Evolutionary conservation across 1,284 basidiomycete genomes (phyloP).

Genomic region (Sporisorium graminicola): DNA sequence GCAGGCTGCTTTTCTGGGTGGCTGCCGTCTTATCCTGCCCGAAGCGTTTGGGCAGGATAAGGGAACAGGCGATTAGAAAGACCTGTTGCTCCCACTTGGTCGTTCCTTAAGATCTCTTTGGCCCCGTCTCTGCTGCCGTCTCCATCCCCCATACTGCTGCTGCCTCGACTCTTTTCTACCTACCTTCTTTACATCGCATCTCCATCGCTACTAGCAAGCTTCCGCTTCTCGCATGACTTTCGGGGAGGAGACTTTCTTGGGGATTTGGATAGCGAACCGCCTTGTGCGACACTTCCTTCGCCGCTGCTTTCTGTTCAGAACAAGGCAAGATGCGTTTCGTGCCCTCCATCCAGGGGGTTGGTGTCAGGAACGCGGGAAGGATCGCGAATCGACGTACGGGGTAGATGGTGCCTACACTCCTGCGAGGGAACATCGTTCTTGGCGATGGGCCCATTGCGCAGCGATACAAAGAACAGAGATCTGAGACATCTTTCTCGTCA

Average conservation of each 20-base stretch:
- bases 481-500: slow-evolving; percentile 34
- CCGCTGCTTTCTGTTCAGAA: slow-evolving; percentile 19
- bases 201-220: background rate
- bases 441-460: slow-evolving; percentile 41
- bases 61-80: slow-evolving; percentile 50
- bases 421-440: slow-evolving; percentile 30
- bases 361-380: background rate
- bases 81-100: slow-evolving; percentile 50
- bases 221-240: background rate
- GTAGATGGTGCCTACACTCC: slow-evolving; percentile 16
- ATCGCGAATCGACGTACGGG: slow-evolving; percentile 16
- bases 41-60: slow-evolving; percentile 22
- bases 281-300: slow-evolving; percentile 1
- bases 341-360: background rate
- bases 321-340: slow-evolving; percentile 16
- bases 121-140: slow-evolving; percentile 24
- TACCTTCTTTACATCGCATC: background rate
- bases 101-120: slow-evolving; percentile 2
- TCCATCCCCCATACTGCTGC: slow-evolving; percentile 2
- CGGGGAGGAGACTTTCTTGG: no score
- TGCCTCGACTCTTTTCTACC: slow-evolving; percentile 3
- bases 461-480: slow-evolving; percentile 50
- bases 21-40: slow-evolving; percentile 42
- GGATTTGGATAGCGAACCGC: slow-evolving; percentile 25
- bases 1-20: slow-evolving; percentile 21